Evolutionary conservation across 768 basidiomycete genomes (phyloP).

Genomic region (Porphyrellus cyaneotinctus): DNA sequence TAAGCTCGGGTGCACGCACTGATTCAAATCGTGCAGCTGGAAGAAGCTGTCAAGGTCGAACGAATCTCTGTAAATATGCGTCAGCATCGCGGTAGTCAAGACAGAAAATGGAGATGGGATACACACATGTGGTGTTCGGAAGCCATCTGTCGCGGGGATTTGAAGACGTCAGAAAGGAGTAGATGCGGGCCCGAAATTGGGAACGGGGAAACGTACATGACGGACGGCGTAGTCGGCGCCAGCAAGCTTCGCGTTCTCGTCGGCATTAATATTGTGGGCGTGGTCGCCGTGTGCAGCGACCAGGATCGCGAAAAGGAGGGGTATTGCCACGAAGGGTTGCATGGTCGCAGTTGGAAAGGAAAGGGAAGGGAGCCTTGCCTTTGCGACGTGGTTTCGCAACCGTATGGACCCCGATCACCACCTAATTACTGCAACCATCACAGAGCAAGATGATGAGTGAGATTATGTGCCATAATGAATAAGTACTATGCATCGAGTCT

Average conservation of each 20-base stretch:
- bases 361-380: not conserved
- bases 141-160: slow-evolving; percentile 63
- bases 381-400: not conserved
- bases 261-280: slow-evolving; percentile 36
- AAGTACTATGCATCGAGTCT: not conserved
- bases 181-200: slow-evolving; percentile 4
- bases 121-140: slow-evolving; percentile 82
- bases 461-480: not conserved
- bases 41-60: slow-evolving; percentile 90
- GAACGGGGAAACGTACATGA: slow-evolving; percentile 63
- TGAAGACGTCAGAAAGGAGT: slow-evolving; percentile 10
- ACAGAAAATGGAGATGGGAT: slow-evolving; percentile 1
- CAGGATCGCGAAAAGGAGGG: slow-evolving; percentile 32
- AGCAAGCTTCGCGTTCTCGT: slow-evolving; percentile 56
- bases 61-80: slow-evolving; percentile 52
- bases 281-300: slow-evolving; percentile 62
- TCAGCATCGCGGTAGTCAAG: not conserved
- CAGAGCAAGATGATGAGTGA: not conserved
- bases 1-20: slow-evolving; percentile 34
- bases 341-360: slow-evolving; percentile 31
- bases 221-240: slow-evolving; percentile 68
- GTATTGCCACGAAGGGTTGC: slow-evolving; percentile 44
- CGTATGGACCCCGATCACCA: slow-evolving; percentile 23
- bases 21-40: slow-evolving; percentile 89
- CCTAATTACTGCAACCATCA: not conserved